phyloP scores from a whole-genome alignment of 176 grass and related monocot species.

The Lolium perenne region DNA sequence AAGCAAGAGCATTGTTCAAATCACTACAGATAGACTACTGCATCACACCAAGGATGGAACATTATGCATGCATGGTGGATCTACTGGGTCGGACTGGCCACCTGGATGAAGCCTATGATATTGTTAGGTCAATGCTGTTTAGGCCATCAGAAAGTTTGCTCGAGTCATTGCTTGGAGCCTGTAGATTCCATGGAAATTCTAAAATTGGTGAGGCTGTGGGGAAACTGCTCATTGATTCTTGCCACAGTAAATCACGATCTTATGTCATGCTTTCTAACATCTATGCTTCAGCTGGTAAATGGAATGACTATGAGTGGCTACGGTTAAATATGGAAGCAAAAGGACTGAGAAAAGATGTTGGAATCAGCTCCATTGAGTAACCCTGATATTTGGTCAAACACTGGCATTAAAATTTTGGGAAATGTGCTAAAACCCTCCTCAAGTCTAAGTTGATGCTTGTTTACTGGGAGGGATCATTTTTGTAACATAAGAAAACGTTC shows the following conservation, averaged over 20 bases:
- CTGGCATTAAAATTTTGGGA: not conserved
- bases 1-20: slow-evolving; percentile 64
- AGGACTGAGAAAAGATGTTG: slow-evolving; percentile 65
- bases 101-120: slow-evolving; percentile 69
- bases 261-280: slow-evolving; percentile 86
- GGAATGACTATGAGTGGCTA: slow-evolving; percentile 61
- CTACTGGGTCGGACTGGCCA: slow-evolving; percentile 69
- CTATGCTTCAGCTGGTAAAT: slow-evolving; percentile 69
- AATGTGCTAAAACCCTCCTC: slow-evolving; percentile 12
- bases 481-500: slow-evolving; percentile 13
- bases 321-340: slow-evolving; percentile 65
- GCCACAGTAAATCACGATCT: slow-evolving; percentile 50
- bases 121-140: slow-evolving; percentile 62
- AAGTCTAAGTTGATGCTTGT: slow-evolving; percentile 25
- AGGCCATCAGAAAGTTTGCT: slow-evolving; percentile 65
- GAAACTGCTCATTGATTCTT: slow-evolving; percentile 52
- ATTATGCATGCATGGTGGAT: slow-evolving; percentile 80
- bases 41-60: slow-evolving; percentile 68
- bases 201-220: slow-evolving; percentile 64
- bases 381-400: slow-evolving; percentile 24
- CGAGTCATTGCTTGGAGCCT: slow-evolving; percentile 79
- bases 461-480: slow-evolving; percentile 6
- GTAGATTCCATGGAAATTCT: slow-evolving; percentile 65
- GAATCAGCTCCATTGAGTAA: slow-evolving; percentile 56
- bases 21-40: slow-evolving; percentile 53